These are phyloP conservation scores for Fusarium foetens DNA, from an alignment of 2,329 filamentous ascomycete species.

Conservation along the genomic window DNA sequence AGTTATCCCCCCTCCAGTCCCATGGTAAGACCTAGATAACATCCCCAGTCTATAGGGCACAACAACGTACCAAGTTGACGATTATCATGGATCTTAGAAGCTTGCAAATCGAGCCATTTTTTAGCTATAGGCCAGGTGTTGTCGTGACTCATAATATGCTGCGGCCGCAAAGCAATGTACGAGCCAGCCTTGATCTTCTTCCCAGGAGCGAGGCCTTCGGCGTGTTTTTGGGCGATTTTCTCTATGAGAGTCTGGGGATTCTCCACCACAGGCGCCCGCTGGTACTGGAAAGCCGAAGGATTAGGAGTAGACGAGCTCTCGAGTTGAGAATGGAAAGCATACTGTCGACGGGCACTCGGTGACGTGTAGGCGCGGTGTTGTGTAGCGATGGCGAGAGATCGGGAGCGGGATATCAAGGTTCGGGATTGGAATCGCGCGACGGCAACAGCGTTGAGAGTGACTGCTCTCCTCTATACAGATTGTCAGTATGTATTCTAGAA, in stretches of 20 bases:
- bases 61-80: conserved; percentile 60
- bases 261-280: conserved; percentile 44
- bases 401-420: conserved; percentile 11
- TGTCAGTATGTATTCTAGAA: not conserved
- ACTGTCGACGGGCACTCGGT: conserved; percentile 10
- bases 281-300: conserved; percentile 65
- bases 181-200: conserved; percentile 84
- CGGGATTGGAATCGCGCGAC: conserved; percentile 11
- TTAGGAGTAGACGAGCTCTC: conserved; percentile 60
- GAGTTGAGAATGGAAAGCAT: conserved; percentile 69
- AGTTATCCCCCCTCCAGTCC: too few relatives aligned
- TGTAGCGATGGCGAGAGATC: conserved; percentile 18
- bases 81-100: conserved; percentile 74
- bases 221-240: conserved; percentile 88
- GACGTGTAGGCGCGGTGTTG: conserved; percentile 25
- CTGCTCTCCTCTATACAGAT: conserved; percentile 23
- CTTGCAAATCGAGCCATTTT: conserved; percentile 59
- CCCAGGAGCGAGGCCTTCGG: conserved; percentile 77
- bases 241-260: conserved; percentile 84
- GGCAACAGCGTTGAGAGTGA: conserved; percentile 26
- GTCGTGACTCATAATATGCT: conserved; percentile 87
- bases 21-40: conserved; percentile 50
- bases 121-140: conserved; percentile 79
- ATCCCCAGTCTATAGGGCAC: too few relatives aligned
- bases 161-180: conserved; percentile 80